Evolutionary conservation across 208 protist species (phyloP).

Genomic region (Trypanosoma melophagium): DNA sequence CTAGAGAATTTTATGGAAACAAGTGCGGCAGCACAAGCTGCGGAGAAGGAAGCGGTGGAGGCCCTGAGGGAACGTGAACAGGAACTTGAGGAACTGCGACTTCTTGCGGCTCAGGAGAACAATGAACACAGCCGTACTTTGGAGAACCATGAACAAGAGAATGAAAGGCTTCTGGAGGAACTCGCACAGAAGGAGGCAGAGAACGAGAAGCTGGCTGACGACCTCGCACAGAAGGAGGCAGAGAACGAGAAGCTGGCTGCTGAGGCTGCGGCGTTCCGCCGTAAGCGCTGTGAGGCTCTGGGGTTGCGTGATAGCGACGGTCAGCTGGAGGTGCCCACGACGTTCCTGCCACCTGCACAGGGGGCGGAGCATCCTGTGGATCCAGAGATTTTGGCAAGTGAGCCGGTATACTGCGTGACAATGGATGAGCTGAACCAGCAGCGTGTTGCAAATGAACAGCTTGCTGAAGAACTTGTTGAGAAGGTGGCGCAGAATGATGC

Average conservation of each 20-base stretch:
- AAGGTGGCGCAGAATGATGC: too few relatives aligned
- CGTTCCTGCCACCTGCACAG: too few relatives aligned
- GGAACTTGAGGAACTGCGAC: too few relatives aligned
- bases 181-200: conserved; percentile 1
- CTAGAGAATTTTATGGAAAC: too few relatives aligned
- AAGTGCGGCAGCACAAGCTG: too few relatives aligned
- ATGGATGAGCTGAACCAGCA: conserved; percentile 21
- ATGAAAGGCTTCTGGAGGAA: not conserved
- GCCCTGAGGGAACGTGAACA: too few relatives aligned
- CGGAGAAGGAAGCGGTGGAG: conserved; percentile 21
- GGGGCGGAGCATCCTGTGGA: too few relatives aligned
- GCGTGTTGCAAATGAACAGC: not conserved
- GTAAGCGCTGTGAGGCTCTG: conserved; percentile 30
- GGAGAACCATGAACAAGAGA: conserved; percentile 22
- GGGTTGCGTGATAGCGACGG: not conserved
- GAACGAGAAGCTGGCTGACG: conserved; percentile 8
- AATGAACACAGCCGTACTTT: too few relatives aligned
- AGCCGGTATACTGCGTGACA: conserved; percentile 34
- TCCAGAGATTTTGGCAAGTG: not conserved
- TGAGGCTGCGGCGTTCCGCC: conserved; percentile 14
- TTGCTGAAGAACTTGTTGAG: not conserved
- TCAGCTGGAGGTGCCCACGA: too few relatives aligned
- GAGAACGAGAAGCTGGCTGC: not conserved
- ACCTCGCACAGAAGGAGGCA: conserved; percentile 24
- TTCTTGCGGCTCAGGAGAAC: too few relatives aligned